A percentile compares a stretch with the other conserved stretches of the same genome.
Evolutionary conservation across 192 early-diverging fungal species (phyloP).

Genomic region (Chytriomyces sp.): DNA sequence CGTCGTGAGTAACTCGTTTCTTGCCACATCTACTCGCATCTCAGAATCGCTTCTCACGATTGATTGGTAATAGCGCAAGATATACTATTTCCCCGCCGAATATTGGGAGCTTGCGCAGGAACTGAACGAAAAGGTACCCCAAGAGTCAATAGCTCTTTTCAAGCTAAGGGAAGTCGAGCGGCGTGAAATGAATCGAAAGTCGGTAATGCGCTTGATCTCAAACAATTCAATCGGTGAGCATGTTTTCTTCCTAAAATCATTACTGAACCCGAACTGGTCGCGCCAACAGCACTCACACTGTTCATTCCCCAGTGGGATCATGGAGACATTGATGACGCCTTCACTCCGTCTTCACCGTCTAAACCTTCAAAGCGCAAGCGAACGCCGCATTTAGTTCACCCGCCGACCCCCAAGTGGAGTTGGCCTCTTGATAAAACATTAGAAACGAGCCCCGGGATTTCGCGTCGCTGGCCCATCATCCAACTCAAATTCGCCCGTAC

Average conservation of each 20-base stretch:
- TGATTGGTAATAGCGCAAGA: constrained; percentile 25
- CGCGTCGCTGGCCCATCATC: constrained; percentile 25
- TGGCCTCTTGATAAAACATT: constrained; percentile 26
- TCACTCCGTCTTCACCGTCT: neutral
- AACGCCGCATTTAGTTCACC: neutral
- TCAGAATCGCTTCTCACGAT: neutral
- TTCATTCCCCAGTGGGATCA: constrained; percentile 42
- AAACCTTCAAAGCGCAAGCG: neutral
- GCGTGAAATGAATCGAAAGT: constrained; percentile 25
- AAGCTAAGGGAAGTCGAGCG: constrained; percentile 22
- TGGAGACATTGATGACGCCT: constrained; percentile 24
- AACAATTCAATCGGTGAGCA: constrained; percentile 48
- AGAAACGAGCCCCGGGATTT: constrained; percentile 10
- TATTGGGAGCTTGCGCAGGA: constrained; percentile 33
- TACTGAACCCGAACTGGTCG: neutral
- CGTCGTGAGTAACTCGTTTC: constrained; percentile 6
- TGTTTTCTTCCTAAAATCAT: neutral
- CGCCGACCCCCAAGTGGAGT: neutral
- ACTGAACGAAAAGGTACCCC: neutral
- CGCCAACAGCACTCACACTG: constrained; percentile 22
- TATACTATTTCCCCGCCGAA: constrained; percentile 48
- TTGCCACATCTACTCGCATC: neutral
- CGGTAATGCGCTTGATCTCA: constrained; percentile 34
- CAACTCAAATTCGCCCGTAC: constrained; percentile 26
- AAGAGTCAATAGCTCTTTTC: neutral